Conservation (phyloP, 495 filamentous ascomycete genomes). For the Terfezia claveryi region DNA sequence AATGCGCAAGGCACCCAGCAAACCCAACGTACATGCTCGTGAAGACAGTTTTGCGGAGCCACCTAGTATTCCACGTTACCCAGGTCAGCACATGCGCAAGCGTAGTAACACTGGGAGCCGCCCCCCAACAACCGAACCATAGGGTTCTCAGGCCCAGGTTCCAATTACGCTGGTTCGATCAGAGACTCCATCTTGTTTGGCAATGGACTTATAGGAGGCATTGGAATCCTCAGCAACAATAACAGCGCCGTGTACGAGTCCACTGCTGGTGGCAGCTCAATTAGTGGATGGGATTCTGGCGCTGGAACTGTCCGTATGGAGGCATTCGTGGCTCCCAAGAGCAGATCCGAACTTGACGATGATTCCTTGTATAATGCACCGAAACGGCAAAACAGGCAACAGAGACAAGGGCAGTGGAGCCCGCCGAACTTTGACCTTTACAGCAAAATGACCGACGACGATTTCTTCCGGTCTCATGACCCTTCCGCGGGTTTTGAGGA, state of each 20-base stretch:
- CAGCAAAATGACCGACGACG: background rate
- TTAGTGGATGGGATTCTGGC: constrained; percentile 23
- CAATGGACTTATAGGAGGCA: constrained; percentile 14
- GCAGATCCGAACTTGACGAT: constrained; percentile 27
- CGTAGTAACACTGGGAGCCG: constrained; percentile 10
- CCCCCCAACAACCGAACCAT: constrained; percentile 14
- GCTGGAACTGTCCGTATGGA: constrained; percentile 94
- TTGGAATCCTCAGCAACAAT: constrained; percentile 12
- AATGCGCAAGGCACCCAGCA: background rate
- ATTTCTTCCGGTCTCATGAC: background rate
- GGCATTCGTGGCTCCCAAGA: constrained; percentile 49
- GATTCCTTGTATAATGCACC: constrained; percentile 2
- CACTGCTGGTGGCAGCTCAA: background rate
- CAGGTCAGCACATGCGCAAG: constrained; percentile 18
- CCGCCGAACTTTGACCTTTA: background rate
- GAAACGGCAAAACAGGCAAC: background rate
- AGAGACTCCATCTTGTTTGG: constrained; percentile 10
- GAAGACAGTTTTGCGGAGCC: constrained; percentile 41
- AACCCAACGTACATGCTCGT: constrained; percentile 10
- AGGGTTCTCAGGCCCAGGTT: constrained; percentile 22
- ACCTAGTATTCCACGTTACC: constrained; percentile 58
- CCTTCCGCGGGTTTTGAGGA: background rate
- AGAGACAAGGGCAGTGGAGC: background rate
- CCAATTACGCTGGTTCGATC: constrained; percentile 19
- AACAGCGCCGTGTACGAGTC: constrained; percentile 11